Conservation (phyloP, 2,329 filamentous ascomycete genomes). For the Aureobasidium musti region DNA sequence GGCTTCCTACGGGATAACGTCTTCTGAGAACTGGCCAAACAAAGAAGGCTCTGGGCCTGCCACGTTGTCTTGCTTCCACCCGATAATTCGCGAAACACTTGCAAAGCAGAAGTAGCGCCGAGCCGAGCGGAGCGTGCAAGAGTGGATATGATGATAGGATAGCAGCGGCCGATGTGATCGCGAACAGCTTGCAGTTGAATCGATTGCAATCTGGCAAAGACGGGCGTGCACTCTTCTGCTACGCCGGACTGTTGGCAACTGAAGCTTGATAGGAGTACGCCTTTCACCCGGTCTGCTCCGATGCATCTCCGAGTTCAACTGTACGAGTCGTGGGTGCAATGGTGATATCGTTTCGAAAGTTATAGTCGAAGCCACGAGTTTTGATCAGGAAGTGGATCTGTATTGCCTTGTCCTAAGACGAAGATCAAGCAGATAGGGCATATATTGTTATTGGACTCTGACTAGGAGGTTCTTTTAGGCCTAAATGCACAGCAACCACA, state of each 20-base stretch:
- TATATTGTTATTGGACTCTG: background rate
- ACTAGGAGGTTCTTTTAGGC: background rate
- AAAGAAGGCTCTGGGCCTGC: background rate
- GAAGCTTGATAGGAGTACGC: conserved; percentile 8
- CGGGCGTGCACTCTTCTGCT: conserved; percentile 17
- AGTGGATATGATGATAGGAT: background rate
- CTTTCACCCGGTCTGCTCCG: background rate
- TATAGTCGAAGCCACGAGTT: background rate
- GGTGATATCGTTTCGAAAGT: background rate
- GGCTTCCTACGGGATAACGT: conserved; percentile 12
- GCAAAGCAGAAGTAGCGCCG: background rate
- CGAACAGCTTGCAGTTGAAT: background rate
- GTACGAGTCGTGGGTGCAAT: background rate
- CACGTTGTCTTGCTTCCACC: conserved; percentile 11
- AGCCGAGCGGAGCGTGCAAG: background rate
- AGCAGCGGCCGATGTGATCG: background rate
- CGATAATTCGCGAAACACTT: background rate
- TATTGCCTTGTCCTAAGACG: background rate
- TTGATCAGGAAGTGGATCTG: background rate
- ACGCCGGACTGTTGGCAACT: conserved; percentile 16
- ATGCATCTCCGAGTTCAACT: conserved; percentile 5
- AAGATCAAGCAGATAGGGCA: background rate
- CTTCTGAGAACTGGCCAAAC: background rate
- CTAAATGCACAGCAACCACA: background rate
- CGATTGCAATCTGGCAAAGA: background rate